A percentile compares a stretch with the other conserved stretches of the same genome.
Conservation (phyloP, 352 stramenopile species). For the Globisporangium uncinulatum region DNA sequence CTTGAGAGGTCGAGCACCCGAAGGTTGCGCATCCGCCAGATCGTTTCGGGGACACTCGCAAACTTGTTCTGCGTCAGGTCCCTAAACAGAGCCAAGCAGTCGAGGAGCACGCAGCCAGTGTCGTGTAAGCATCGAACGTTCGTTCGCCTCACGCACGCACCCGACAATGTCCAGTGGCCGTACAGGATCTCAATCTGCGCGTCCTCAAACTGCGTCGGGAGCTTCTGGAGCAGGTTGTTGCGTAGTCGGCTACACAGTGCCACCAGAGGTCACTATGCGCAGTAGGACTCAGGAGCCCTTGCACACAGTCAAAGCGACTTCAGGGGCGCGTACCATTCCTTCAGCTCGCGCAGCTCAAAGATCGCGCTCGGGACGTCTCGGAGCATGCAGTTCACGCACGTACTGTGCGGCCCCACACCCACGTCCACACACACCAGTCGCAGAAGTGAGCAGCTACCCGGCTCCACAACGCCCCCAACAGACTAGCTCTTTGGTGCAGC, state of each 20-base stretch:
- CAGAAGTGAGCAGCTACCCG: not conserved
- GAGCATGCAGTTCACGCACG: conserved; percentile 35
- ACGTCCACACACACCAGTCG: not conserved
- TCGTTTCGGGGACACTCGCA: conserved; percentile 10
- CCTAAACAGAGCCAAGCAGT: conserved; percentile 4
- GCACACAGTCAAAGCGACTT: not conserved
- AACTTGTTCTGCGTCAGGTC: conserved; percentile 28
- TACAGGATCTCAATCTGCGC: conserved; percentile 31
- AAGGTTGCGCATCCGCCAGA: conserved; percentile 29
- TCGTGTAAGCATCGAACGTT: not conserved
- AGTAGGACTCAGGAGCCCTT: not conserved
- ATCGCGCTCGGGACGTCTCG: conserved; percentile 23
- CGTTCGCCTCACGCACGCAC: too few relatives aligned
- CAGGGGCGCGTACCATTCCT: conserved; percentile 18
- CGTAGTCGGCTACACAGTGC: conserved; percentile 7
- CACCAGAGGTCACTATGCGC: not conserved
- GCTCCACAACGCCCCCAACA: not conserved
- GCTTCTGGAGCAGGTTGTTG: conserved; percentile 21
- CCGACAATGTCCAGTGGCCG: not conserved
- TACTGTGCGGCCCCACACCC: conserved; percentile 9
- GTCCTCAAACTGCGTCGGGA: conserved; percentile 28
- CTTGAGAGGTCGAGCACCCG: conserved; percentile 19
- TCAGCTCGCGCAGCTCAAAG: conserved; percentile 21
- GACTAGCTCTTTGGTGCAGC: not conserved
- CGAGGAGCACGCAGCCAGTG: not conserved